phyloP scores from a whole-genome alignment of 2,329 filamentous ascomycete species.

The Herpomyces periplanetae region DNA sequence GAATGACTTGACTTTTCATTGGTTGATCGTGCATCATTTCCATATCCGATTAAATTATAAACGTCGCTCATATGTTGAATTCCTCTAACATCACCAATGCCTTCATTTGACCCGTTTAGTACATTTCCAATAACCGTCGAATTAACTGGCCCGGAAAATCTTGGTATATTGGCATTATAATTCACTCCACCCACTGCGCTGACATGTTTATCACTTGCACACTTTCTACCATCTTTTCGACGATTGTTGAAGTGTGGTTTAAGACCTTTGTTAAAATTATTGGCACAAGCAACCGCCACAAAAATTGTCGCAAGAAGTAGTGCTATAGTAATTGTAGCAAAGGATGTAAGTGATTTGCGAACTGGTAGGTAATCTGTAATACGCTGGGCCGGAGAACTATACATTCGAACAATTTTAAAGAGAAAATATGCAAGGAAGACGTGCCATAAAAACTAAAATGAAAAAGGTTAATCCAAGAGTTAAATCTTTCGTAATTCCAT shows the following conservation, averaged over 20 bases:
- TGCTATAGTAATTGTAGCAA: constrained; percentile 64
- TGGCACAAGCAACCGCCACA: constrained; percentile 51
- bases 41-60: no score
- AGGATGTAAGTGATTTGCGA: constrained; percentile 50
- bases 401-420: constrained; percentile 94
- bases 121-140: no score
- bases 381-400: constrained; percentile 16
- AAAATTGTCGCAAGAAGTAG: constrained; percentile 56
- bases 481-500: neutral
- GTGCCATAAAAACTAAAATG: constrained; percentile 26
- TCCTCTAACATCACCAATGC: no score
- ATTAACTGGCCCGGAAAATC: no score
- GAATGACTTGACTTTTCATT: no score
- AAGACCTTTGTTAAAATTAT: constrained; percentile 59
- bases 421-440: constrained; percentile 74
- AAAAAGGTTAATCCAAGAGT: constrained; percentile 1
- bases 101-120: no score
- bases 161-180: no score
- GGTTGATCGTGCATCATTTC: no score
- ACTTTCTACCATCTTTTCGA: neutral
- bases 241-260: constrained; percentile 40
- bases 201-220: no score
- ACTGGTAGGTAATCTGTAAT: constrained; percentile 27
- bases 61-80: no score
- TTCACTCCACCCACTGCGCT: no score